Base-by-base conservation (phyloP, 306 rosid genomes). In the Casuarina cunninghamiana region DNA sequence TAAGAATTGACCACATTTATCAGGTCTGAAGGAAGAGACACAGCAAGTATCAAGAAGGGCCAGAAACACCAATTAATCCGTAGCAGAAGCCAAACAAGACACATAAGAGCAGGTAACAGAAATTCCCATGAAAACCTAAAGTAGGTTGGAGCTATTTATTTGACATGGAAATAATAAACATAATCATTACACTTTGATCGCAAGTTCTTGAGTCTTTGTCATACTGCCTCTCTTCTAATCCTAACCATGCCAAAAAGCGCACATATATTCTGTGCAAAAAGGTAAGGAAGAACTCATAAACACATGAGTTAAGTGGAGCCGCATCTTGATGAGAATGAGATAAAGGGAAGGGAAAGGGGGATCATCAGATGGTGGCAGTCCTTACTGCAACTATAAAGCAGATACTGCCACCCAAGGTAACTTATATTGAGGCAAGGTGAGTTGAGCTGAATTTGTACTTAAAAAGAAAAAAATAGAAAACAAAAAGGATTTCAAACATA, bases 181-280 rank as follows among this genome's bases (percentile, higher is more conserved):
- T 32, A 5, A 12, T 26, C 10, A 60, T 3, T 32, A 10, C 4
- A 32, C 67, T 0, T 3, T 41, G 67, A 32, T 60, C 42, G 35
- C 5, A 60, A 60, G 41, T 60, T 10, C 5, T 5, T 26, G 67
- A 8, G 42, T 11, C 35, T 60, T 32, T 32, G 32, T 60, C 41
- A 35, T 5, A 60, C 15, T 60, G 10, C 17, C 38, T 35, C 39
- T 32, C 66, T 32, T 26, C 66, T 32, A 26, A 32, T 60, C 4
- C 42, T 32, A 60, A 21, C 32, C 17, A 60, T 10, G 4, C 16
- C 5, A 26, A 0, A 15, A 35, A 5, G 21, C 8, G 19, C n/a
- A 55, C 41, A 60, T 60, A 60, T 60, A 9, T 60, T 60, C 42
- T 60, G 21, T 37, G 67, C 42, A 60, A 60, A 60, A 60, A 60